Conservation (phyloP, 2,329 filamentous ascomycete genomes). For the Grosmannia clavigera region DNA sequence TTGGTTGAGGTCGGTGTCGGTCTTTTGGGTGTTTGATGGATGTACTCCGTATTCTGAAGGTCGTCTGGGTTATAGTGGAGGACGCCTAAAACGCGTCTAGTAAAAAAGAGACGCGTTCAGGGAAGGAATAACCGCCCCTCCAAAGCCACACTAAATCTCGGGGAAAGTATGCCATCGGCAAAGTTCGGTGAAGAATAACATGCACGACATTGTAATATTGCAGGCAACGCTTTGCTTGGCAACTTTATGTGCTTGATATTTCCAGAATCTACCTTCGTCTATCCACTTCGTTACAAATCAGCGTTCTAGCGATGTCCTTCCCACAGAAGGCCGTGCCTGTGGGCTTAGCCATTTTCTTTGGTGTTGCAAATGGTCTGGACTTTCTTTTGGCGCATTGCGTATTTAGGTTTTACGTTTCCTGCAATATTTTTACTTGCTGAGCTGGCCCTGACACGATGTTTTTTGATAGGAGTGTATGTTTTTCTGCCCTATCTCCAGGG, state of each 20-base stretch:
- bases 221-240: neutral
- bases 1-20: neutral
- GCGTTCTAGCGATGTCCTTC: conserved; percentile 7
- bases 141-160: neutral
- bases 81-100: neutral
- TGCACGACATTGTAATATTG: neutral
- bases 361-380: conserved; percentile 19
- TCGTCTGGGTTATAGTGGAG: neutral
- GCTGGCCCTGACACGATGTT: neutral
- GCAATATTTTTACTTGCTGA: neutral
- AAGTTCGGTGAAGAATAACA: neutral
- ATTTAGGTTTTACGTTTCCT: neutral
- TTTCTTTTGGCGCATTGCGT: neutral
- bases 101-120: neutral
- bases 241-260: too few relatives aligned
- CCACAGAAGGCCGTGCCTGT: conserved; percentile 11
- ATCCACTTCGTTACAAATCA: neutral
- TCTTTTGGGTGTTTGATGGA: neutral
- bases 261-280: neutral
- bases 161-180: neutral
- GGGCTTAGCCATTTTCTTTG: conserved; percentile 19
- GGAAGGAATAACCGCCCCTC: neutral
- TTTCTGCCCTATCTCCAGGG: conserved; percentile 8
- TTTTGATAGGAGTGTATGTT: conserved; percentile 10
- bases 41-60: neutral